These are phyloP conservation scores for Hevea brasiliensis DNA, from an alignment of 345 rosid species.

Conservation along the genomic window DNA sequence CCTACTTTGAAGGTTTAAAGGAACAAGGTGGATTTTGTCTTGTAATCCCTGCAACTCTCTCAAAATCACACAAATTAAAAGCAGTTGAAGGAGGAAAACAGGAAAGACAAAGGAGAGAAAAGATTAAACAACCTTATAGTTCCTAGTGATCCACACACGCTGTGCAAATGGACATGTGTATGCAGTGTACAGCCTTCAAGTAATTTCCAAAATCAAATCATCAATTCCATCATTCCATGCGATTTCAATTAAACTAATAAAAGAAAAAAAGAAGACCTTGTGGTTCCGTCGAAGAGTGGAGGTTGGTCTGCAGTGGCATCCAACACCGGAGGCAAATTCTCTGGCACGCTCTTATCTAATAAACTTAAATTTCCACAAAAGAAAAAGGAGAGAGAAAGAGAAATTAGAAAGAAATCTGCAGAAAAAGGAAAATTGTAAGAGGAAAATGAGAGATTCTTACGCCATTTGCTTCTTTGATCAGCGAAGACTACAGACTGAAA, in stretches of 20 bases:
- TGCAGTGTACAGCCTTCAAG: constrained; percentile 60
- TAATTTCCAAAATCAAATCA: no score
- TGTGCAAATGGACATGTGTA: constrained; percentile 79
- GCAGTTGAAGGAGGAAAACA: no score
- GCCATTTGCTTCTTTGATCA: no score
- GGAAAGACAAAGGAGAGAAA: not conserved
- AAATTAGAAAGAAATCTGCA: no score
- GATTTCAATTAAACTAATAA: no score
- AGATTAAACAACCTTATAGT: constrained; percentile 55
- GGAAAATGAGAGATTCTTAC: no score
- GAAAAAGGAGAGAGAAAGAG: no score
- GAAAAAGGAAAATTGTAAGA: no score
- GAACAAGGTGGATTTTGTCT: constrained; percentile 74
- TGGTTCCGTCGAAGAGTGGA: constrained; percentile 69
- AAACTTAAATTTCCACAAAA: no score
- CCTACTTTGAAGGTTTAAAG: constrained; percentile 69
- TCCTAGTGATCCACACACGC: constrained; percentile 96
- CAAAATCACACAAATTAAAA: no score
- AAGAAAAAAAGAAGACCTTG: constrained; percentile 39
- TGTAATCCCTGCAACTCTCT: constrained; percentile 64
- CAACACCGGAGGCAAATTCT: constrained; percentile 48
- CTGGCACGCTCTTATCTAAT: constrained; percentile 16
- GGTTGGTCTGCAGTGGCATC: constrained; percentile 60
- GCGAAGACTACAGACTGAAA: no score
- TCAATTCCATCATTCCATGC: no score